Conservation (phyloP, 352 stramenopile species). For the Phytophthora citricola region DNA sequence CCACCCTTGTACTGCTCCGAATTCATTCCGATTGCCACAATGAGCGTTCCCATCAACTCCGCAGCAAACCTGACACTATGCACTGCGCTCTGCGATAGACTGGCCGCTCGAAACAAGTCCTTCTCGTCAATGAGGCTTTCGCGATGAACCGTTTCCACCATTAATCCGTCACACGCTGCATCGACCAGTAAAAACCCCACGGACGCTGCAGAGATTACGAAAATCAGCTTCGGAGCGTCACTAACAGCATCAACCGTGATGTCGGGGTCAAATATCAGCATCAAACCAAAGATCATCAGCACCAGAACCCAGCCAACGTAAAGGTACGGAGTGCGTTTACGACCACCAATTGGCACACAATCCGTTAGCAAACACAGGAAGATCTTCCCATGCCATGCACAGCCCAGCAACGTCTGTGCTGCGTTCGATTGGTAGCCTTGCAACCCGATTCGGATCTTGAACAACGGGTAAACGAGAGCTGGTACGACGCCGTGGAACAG, state of each 20-base stretch:
- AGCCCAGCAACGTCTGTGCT: slow-evolving; percentile 61
- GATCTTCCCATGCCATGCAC: slow-evolving; percentile 76
- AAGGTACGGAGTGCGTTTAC: slow-evolving; percentile 75
- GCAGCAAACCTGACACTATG: slow-evolving; percentile 67
- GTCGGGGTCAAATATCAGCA: slow-evolving; percentile 35
- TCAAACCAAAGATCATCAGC: slow-evolving; percentile 44
- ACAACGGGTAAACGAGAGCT: slow-evolving; percentile 74
- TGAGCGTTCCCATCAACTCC: slow-evolving; percentile 58
- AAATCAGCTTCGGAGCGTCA: slow-evolving; percentile 57
- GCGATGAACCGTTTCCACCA: slow-evolving; percentile 80
- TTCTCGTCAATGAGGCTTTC: slow-evolving; percentile 43
- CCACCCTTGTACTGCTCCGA: slow-evolving; percentile 54
- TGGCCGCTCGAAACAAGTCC: slow-evolving; percentile 10
- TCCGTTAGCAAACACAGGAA: slow-evolving; percentile 70
- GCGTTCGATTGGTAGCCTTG: slow-evolving; percentile 75
- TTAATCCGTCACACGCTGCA: slow-evolving; percentile 75
- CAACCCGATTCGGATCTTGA: slow-evolving; percentile 73
- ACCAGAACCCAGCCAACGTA: slow-evolving; percentile 64
- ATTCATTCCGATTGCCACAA: slow-evolving; percentile 71
- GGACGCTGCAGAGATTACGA: slow-evolving; percentile 59
- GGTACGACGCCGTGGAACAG: slow-evolving; percentile 74
- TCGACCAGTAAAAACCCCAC: slow-evolving; percentile 59
- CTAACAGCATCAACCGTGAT: slow-evolving; percentile 8
- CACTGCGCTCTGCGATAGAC: slow-evolving; percentile 55
- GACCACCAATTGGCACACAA: slow-evolving; percentile 59